Percentiles rank a stretch among this genome's conserved stretches.
Conservation (phyloP, 2,329 filamentous ascomycete species). For the Plectosphaerella cucumerina region DNA sequence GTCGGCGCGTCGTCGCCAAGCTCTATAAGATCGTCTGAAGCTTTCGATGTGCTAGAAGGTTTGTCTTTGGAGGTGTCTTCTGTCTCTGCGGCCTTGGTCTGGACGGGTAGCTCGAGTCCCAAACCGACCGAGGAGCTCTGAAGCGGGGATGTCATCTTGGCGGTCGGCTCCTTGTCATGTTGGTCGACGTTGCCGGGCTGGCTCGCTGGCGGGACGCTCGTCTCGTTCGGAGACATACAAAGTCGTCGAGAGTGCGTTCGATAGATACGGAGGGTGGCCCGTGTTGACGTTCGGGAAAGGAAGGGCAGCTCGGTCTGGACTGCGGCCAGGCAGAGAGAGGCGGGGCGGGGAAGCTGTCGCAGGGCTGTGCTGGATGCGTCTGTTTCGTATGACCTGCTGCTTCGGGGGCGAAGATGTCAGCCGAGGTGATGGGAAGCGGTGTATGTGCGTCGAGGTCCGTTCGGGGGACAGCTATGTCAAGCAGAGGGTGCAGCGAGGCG, state of each 20-base stretch:
- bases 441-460: too few relatives aligned
- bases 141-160: constrained; percentile 10
- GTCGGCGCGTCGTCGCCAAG: constrained; percentile 7
- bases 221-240: constrained; percentile 13
- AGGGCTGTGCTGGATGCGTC: not conserved
- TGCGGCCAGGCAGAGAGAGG: constrained; percentile 8
- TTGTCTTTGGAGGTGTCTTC: constrained; percentile 2
- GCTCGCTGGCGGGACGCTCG: constrained; percentile 6
- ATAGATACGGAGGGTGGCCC: not conserved
- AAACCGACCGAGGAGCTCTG: constrained; percentile 1
- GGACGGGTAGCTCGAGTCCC: constrained; percentile 6
- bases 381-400: too few relatives aligned
- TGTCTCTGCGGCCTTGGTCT: not conserved
- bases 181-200: constrained; percentile 6
- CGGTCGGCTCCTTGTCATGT: constrained; percentile 4
- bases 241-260: not conserved
- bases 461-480: too few relatives aligned
- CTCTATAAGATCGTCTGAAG: constrained; percentile 11
- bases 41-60: constrained; percentile 8
- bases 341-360: constrained; percentile 6
- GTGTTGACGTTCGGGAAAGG: not conserved
- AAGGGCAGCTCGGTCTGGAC: not conserved
- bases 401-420: too few relatives aligned
- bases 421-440: too few relatives aligned
- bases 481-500: too few relatives aligned